phyloP scores from a whole-genome alignment of 1,139 yeast genomes.

The Lodderomyces pseudojiufengensis region DNA sequence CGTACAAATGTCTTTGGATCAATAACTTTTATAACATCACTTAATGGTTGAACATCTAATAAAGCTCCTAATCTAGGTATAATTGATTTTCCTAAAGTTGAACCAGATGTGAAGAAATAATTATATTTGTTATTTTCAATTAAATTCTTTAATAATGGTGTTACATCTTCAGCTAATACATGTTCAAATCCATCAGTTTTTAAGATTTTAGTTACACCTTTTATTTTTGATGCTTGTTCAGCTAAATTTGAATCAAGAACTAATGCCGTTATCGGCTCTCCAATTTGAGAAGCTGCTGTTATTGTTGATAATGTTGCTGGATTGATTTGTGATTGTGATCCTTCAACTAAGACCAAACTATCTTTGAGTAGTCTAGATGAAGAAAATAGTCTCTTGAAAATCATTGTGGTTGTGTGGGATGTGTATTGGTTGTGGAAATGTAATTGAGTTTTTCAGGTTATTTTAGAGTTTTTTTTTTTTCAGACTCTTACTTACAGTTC shows the following conservation, averaged over 20 bases:
- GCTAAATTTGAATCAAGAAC: conserved; percentile 54
- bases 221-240: conserved; percentile 33
- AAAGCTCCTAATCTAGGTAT: conserved; percentile 86
- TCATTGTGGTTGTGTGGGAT: conserved; percentile 4
- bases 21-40: conserved; percentile 71
- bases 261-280: conserved; percentile 63
- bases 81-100: conserved; percentile 82
- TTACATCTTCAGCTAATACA: conserved; percentile 60
- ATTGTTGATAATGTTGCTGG: conserved; percentile 67
- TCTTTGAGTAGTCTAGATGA: conserved; percentile 24
- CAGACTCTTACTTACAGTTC: too few species aligned
- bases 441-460: too few species aligned
- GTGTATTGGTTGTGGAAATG: too few species aligned
- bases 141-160: conserved; percentile 53
- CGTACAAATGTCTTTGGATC: conserved; percentile 74
- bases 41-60: conserved; percentile 81
- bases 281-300: conserved; percentile 60
- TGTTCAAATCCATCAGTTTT: conserved; percentile 54
- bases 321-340: conserved; percentile 47
- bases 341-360: conserved; percentile 76
- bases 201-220: conserved; percentile 45
- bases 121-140: conserved; percentile 44
- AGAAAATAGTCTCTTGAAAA: conserved; percentile 29
- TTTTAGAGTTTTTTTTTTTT: too few species aligned
- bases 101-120: conserved; percentile 77